Conservation (phyloP, 1,284 basidiomycete species). For the Cutaneotrichosporon cyanovorans region DNA sequence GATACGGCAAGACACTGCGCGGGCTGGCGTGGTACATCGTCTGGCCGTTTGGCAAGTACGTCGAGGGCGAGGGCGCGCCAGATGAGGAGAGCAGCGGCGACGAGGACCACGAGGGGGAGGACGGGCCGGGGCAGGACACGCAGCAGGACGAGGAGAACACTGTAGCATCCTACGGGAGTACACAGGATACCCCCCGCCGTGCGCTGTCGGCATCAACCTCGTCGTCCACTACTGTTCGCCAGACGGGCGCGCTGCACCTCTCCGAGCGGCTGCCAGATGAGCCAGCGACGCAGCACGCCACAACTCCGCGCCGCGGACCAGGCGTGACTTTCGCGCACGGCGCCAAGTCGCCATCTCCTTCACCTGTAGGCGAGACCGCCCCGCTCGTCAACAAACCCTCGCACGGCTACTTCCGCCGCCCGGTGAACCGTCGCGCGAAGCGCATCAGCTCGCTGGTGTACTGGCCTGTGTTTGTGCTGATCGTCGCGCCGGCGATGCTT, state of each 20-base stretch:
- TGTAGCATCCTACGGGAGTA: background rate
- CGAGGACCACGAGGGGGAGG: slow-evolving; percentile 3
- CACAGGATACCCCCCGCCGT: background rate
- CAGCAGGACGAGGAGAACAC: slow-evolving; percentile 10
- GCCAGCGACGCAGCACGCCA: slow-evolving; percentile 5
- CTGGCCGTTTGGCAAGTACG: slow-evolving; percentile 99
- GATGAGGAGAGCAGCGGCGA: slow-evolving; percentile 12
- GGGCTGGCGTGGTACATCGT: slow-evolving; percentile 92
- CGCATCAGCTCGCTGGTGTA: slow-evolving; percentile 57
- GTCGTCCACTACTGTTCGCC: slow-evolving; percentile 21
- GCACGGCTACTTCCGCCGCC: slow-evolving; percentile 30
- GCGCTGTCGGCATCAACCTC: slow-evolving; percentile 10
- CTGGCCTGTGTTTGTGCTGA: slow-evolving; percentile 63
- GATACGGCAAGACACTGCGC: slow-evolving; percentile 79
- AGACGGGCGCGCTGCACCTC: background rate
- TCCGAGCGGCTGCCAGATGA: slow-evolving; percentile 5
- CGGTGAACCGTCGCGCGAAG: slow-evolving; percentile 39
- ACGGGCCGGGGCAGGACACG: no score
- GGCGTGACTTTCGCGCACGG: slow-evolving; percentile 35
- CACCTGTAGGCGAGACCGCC: slow-evolving; percentile 21
- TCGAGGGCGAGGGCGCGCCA: slow-evolving; percentile 67
- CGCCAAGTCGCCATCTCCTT: slow-evolving; percentile 11
- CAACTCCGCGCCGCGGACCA: slow-evolving; percentile 10
- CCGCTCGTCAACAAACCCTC: slow-evolving; percentile 24
- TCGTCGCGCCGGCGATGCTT: slow-evolving; percentile 85